Percentiles rank a stretch among this genome's conserved stretches.
Conservation (phyloP, 148 eudicot species). For the Silene conica region DNA sequence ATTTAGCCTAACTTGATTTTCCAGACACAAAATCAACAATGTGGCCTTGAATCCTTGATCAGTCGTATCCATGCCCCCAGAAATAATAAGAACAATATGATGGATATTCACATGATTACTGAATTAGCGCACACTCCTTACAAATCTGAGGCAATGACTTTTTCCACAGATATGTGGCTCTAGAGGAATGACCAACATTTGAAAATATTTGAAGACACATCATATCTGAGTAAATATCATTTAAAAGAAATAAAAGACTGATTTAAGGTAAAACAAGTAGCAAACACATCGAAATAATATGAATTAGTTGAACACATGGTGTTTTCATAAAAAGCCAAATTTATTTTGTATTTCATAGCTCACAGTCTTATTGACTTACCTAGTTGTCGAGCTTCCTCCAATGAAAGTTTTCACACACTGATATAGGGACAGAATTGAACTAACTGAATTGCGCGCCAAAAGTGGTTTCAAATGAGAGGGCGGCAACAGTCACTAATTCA, state of each 20-base stretch:
- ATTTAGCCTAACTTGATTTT: neutral
- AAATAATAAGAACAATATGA: neutral
- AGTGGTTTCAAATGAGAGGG: too few species aligned
- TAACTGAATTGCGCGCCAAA: too few species aligned
- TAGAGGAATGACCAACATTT: neutral
- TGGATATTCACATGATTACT: neutral
- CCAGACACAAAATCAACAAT: neutral
- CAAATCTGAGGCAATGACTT: neutral
- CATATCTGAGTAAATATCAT: too few species aligned
- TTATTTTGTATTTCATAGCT: neutral
- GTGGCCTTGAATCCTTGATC: neutral
- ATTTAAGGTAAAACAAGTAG: too few species aligned
- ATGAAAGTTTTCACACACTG: too few species aligned
- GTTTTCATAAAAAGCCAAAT: too few species aligned
- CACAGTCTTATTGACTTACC: constrained; percentile 36
- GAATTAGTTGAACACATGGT: neutral
- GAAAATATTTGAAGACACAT: neutral
- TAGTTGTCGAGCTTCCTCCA: neutral
- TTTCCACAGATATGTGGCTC: neutral
- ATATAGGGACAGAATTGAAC: too few species aligned
- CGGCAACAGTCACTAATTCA: too few species aligned
- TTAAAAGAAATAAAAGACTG: too few species aligned
- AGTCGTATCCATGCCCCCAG: neutral
- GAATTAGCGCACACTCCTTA: neutral
- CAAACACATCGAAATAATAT: neutral